phyloP scores from a whole-genome alignment of 176 grass and related monocot genomes.

The Oropetium thomaeum region DNA sequence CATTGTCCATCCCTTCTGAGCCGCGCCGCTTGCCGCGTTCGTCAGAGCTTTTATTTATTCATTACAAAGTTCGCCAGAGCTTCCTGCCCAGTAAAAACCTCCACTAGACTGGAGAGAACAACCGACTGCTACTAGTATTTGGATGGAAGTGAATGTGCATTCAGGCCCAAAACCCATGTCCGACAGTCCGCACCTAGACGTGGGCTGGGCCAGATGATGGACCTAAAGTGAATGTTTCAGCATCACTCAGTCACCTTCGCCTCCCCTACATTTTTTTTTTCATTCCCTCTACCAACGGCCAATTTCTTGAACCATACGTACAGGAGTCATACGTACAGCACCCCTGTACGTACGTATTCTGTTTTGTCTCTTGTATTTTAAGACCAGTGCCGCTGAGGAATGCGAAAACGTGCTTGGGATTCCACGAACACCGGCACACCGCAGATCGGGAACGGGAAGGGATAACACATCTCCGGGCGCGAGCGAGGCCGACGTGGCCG shows the following conservation, averaged over 20 bases:
- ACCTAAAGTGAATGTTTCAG: neutral
- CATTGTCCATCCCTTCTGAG: neutral
- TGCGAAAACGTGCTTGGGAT: conserved; percentile 4
- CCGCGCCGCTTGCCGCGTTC: neutral
- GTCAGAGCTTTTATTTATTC: too few species aligned
- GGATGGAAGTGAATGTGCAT: neutral
- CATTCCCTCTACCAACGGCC: neutral
- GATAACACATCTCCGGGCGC: conserved; percentile 18
- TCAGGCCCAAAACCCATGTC: neutral
- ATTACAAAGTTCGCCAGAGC: too few species aligned
- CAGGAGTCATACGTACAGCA: too few species aligned
- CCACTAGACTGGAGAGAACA: too few species aligned
- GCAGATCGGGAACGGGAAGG: conserved; percentile 10
- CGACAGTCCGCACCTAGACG: neutral
- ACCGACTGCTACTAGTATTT: too few species aligned
- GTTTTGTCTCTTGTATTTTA: neutral
- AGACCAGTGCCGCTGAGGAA: neutral
- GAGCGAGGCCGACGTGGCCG: conserved; percentile 48
- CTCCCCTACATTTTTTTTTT: neutral
- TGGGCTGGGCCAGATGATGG: neutral
- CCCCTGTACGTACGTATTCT: too few species aligned
- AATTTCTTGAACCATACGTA: too few species aligned
- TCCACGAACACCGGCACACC: conserved; percentile 39
- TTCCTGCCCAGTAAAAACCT: neutral
- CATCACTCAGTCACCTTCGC: too few species aligned